phyloP scores from a whole-genome alignment of 257 asterid genomes.

The Solanum dulcamara region DNA sequence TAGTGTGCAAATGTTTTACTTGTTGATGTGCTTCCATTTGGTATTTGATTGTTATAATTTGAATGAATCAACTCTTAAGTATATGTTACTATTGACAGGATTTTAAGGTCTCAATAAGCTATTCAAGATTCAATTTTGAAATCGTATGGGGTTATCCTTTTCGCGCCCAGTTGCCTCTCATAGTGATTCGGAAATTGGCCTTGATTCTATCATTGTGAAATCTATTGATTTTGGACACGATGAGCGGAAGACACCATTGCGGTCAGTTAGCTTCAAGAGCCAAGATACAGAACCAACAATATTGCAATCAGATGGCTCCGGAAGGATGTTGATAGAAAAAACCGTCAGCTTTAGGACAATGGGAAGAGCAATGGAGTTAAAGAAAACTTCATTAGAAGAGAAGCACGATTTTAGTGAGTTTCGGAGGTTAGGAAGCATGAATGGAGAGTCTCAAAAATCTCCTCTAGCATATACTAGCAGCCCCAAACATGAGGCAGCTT shows the following conservation, averaged over 20 bases:
- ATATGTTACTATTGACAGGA: conserved; percentile 13
- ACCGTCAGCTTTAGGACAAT: conserved; percentile 16
- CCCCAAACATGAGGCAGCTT: conserved; percentile 78
- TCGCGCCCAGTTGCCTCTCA: conserved; percentile 47
- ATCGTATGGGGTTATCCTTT: conserved; percentile 69
- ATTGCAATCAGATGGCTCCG: conserved; percentile 25
- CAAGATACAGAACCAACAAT: conserved; percentile 17
- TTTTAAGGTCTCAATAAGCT: conserved; percentile 19
- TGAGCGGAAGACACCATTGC: conserved; percentile 13
- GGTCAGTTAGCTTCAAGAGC: conserved; percentile 26
- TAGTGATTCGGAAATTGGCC: conserved; percentile 38
- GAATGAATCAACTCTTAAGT: not conserved
- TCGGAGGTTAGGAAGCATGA: conserved; percentile 10
- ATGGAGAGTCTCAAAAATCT: conserved; percentile 7
- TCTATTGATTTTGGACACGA: conserved; percentile 25
- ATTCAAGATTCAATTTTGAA: conserved; percentile 8
- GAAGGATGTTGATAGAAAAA: conserved; percentile 20
- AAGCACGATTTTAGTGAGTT: not conserved
- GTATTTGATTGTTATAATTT: not conserved
- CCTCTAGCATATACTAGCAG: conserved; percentile 24
- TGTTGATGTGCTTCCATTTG: not conserved
- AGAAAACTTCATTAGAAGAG: conserved; percentile 11
- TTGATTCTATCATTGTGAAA: conserved; percentile 38
- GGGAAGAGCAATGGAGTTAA: conserved; percentile 3
- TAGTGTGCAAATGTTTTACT: not conserved